These are phyloP conservation scores for Phalaenopsis aphrodite DNA, from an alignment of 106 monocot genomes.

Conservation along the genomic window DNA sequence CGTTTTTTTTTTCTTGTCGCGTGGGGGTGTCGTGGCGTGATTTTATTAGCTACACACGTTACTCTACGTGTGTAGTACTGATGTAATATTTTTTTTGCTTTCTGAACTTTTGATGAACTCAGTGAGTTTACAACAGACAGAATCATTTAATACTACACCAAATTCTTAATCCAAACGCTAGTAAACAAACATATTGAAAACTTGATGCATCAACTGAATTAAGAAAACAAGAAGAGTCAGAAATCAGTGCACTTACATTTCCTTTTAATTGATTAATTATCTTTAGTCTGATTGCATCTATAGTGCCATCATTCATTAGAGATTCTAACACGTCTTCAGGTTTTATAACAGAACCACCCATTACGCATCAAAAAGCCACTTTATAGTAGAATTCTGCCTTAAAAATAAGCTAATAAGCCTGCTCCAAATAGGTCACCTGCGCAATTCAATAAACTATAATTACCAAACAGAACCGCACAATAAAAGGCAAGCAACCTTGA, in stretches of 20 bases:
- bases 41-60: no score
- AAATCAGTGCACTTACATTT: slow-evolving; percentile 52
- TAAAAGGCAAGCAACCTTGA: neutral
- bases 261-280: slow-evolving; percentile 96
- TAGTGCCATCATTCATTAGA: slow-evolving; percentile 91
- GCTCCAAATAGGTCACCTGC: neutral
- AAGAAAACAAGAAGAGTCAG: neutral
- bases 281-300: slow-evolving; percentile 90
- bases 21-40: no score
- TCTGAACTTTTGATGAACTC: no score
- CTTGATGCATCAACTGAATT: neutral
- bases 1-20: no score
- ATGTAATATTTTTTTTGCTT: no score
- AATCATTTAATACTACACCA: neutral
- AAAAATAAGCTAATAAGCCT: neutral
- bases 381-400: neutral
- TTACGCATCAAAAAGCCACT: slow-evolving; percentile 5
- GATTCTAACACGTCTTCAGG: slow-evolving; percentile 88
- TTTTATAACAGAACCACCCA: slow-evolving; percentile 49
- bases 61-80: no score
- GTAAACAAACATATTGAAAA: slow-evolving; percentile 3
- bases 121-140: no score
- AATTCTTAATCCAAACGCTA: neutral
- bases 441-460: neutral
- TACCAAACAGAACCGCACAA: neutral